A percentile compares a stretch with the other conserved stretches of the same genome.
These are phyloP conservation scores for Sporisorium scitamineum DNA, from an alignment of 1,284 basidiomycete species.

Conservation along the genomic window DNA sequence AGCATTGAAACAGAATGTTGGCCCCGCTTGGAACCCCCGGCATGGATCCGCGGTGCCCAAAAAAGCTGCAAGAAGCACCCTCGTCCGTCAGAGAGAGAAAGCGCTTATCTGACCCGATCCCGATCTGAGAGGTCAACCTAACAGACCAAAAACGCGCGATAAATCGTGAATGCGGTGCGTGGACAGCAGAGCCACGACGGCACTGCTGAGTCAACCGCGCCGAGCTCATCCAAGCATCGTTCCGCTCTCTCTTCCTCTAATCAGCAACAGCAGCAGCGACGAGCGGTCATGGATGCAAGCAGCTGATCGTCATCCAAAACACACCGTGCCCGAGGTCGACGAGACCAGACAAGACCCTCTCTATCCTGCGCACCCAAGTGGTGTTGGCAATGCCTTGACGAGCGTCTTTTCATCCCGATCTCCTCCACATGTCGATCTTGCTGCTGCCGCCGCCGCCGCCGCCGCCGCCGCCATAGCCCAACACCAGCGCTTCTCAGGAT, in stretches of 20 bases:
- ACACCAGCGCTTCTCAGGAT: not conserved
- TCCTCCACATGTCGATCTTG: constrained; percentile 3
- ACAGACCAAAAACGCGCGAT: not conserved
- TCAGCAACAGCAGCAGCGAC: not conserved
- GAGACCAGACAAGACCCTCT: too few species aligned
- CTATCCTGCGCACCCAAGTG: not conserved
- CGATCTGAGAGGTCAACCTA: constrained; percentile 3
- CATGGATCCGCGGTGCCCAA: not conserved
- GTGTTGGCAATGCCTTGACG: not conserved
- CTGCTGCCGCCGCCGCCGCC: not conserved
- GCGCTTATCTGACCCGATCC: constrained; percentile 14
- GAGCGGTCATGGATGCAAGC: not conserved
- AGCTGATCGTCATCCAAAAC: constrained; percentile 2
- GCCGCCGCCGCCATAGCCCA: not conserved
- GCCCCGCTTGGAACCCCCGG: not conserved
- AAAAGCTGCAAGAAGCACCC: not conserved
- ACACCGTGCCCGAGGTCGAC: not conserved
- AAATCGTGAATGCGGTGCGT: constrained; percentile 2
- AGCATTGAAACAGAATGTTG: not conserved
- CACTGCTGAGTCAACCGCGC: constrained; percentile 27
- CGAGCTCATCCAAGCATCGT: not conserved
- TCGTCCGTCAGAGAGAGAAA: not conserved
- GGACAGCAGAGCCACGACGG: constrained; percentile 11
- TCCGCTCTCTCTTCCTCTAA: not conserved
- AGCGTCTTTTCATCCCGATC: not conserved